These are phyloP conservation scores for Chernovozyma aurita DNA, from an alignment of 1,139 yeast genomes.

Conservation along the genomic window DNA sequence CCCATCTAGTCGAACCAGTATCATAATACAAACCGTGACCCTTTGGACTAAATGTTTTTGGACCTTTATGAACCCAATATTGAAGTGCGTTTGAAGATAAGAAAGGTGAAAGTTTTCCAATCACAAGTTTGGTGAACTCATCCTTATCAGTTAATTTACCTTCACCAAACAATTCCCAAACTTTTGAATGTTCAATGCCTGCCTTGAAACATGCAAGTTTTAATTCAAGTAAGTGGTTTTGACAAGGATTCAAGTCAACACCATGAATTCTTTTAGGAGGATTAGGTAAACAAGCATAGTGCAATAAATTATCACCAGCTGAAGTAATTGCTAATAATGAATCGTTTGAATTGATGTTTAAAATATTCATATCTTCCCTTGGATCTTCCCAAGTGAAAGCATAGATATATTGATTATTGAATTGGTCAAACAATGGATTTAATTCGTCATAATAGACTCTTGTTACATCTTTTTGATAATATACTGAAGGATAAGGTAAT, in stretches of 20 bases:
- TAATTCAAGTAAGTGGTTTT: constrained; percentile 73
- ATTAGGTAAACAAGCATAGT: constrained; percentile 65
- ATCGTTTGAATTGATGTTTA: constrained; percentile 57
- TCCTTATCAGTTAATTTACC: constrained; percentile 57
- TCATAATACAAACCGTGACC: constrained; percentile 64
- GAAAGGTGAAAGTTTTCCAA: constrained; percentile 58
- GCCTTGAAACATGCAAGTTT: constrained; percentile 67
- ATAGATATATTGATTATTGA: constrained; percentile 73
- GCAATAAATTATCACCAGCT: constrained; percentile 77
- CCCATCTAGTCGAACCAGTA: constrained; percentile 87
- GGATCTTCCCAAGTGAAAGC: constrained; percentile 94
- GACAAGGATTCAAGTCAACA: constrained; percentile 80
- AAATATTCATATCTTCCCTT: constrained; percentile 66
- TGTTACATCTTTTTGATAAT: constrained; percentile 73
- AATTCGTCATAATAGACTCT: constrained; percentile 75
- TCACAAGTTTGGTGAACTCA: constrained; percentile 40
- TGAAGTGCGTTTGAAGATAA: constrained; percentile 78
- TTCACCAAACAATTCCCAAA: constrained; percentile 74
- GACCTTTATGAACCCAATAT: constrained; percentile 69
- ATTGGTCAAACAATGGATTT: constrained; percentile 64
- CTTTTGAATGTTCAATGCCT: constrained; percentile 47
- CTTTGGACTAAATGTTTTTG: constrained; percentile 45
- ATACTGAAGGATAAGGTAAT: constrained; percentile 73
- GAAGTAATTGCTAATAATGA: constrained; percentile 80
- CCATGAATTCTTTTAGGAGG: constrained; percentile 80